These are phyloP conservation scores for Phytophthora capsici DNA, from an alignment of 352 stramenopile genomes.

Conservation along the genomic window DNA sequence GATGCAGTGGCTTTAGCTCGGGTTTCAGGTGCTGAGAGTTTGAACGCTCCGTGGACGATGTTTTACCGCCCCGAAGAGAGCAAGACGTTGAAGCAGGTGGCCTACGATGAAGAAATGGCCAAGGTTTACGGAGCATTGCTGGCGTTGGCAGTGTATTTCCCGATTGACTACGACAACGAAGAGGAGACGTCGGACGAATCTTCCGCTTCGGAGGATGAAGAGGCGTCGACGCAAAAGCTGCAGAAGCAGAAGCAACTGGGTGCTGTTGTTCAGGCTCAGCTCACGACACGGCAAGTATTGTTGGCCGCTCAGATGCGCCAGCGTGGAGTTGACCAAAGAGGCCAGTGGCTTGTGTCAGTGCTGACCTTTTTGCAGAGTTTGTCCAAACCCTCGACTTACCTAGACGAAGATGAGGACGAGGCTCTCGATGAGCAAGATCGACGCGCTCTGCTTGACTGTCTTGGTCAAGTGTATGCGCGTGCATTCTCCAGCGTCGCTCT, in stretches of 20 bases:
- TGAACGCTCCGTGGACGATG: conserved; percentile 49
- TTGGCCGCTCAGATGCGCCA: conserved; percentile 51
- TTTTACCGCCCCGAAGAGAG: conserved; percentile 59
- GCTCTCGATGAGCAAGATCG: conserved; percentile 35
- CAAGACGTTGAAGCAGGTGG: conserved; percentile 34
- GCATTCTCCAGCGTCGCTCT: conserved; percentile 40
- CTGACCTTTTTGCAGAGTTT: conserved; percentile 50
- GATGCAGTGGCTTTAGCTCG: conserved; percentile 36
- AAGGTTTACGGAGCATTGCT: conserved; percentile 57
- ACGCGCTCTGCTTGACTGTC: conserved; percentile 51
- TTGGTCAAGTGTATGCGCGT: conserved; percentile 59
- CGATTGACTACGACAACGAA: conserved; percentile 41
- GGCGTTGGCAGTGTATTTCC: conserved; percentile 59
- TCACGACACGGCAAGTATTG: conserved; percentile 44
- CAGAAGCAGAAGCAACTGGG: conserved; percentile 27
- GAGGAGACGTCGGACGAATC: conserved; percentile 53
- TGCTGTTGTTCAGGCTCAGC: conserved; percentile 40
- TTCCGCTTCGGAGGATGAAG: conserved; percentile 40
- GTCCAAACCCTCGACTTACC: conserved; percentile 47
- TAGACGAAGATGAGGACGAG: conserved; percentile 54
- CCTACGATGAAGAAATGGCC: conserved; percentile 53
- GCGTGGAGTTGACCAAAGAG: conserved; percentile 23
- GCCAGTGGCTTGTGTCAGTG: conserved; percentile 53
- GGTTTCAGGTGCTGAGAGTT: neutral
- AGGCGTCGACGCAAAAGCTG: conserved; percentile 9